These are phyloP conservation scores for Scytalidium lignicola DNA, from an alignment of 2,329 filamentous ascomycete genomes.

Conservation along the genomic window DNA sequence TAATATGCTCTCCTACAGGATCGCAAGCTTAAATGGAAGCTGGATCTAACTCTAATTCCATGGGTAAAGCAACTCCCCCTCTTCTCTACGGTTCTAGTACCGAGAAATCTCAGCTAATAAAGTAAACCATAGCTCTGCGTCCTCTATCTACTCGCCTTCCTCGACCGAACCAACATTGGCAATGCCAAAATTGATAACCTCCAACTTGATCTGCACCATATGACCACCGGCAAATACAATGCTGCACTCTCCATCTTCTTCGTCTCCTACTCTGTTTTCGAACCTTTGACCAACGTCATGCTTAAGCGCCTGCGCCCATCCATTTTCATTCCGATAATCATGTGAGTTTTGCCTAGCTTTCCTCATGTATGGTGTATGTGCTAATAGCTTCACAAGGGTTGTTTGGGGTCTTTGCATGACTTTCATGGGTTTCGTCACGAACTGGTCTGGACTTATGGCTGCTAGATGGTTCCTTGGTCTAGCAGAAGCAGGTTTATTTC, in stretches of 20 bases:
- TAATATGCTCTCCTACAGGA: slow-evolving; percentile 42
- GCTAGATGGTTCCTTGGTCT: slow-evolving; percentile 68
- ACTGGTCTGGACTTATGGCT: slow-evolving; percentile 60
- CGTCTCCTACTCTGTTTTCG: slow-evolving; percentile 75
- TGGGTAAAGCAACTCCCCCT: slow-evolving; percentile 38
- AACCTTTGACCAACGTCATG: slow-evolving; percentile 72
- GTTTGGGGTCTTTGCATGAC: slow-evolving; percentile 66
- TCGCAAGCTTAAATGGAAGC: slow-evolving; percentile 54
- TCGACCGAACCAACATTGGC: slow-evolving; percentile 75
- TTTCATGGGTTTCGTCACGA: slow-evolving; percentile 61
- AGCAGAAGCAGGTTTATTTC: slow-evolving; percentile 70
- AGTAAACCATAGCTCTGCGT: slow-evolving; percentile 51
- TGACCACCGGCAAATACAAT: slow-evolving; percentile 66
- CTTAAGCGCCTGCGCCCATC: slow-evolving; percentile 73
- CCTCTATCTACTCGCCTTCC: slow-evolving; percentile 69
- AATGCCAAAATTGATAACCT: slow-evolving; percentile 57
- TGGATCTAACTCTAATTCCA: slow-evolving; percentile 57
- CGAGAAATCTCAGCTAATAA: slow-evolving; percentile 4
- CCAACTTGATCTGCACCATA: slow-evolving; percentile 48
- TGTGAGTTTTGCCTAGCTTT: slow-evolving; percentile 49
- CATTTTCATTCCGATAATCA: slow-evolving; percentile 76
- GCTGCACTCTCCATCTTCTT: slow-evolving; percentile 78
- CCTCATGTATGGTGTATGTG: too few species aligned
- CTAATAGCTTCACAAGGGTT: slow-evolving; percentile 34
- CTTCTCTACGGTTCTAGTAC: not conserved